Evolutionary conservation across 2,329 filamentous ascomycete species (phyloP).

Genomic region (Aspergillus neoniger): DNA sequence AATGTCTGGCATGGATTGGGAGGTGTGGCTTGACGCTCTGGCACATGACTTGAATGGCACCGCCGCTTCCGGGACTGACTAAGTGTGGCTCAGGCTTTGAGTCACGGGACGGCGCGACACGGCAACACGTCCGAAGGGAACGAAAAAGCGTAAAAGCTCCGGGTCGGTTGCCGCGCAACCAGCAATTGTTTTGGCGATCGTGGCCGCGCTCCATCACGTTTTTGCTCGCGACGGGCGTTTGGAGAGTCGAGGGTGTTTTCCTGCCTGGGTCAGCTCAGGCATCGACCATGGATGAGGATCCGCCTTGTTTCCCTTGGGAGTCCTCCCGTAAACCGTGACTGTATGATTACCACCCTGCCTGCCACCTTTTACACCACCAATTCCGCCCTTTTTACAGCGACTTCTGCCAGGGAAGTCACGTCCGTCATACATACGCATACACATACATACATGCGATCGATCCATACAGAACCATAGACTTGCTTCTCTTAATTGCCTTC

Average conservation of each 20-base stretch:
- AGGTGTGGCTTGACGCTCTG: slow-evolving; percentile 18
- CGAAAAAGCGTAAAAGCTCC: slow-evolving; percentile 8
- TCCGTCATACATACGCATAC: slow-evolving; percentile 13
- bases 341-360: slow-evolving; percentile 22
- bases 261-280: slow-evolving; percentile 20
- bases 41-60: slow-evolving; percentile 20
- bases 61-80: slow-evolving; percentile 14
- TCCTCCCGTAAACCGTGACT: slow-evolving; percentile 13
- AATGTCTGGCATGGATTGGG: slow-evolving; percentile 24
- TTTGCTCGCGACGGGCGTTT: slow-evolving; percentile 21
- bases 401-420: slow-evolving; percentile 1
- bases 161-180: slow-evolving; percentile 55
- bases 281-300: slow-evolving; percentile 16
- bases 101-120: slow-evolving; percentile 24
- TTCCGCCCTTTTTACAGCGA: background rate
- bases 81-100: background rate
- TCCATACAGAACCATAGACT: slow-evolving; percentile 6
- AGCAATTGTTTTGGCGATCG: slow-evolving; percentile 20
- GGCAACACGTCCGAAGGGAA: slow-evolving; percentile 14
- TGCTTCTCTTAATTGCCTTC: slow-evolving; percentile 8
- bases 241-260: slow-evolving; percentile 10
- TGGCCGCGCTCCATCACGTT: slow-evolving; percentile 22
- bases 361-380: background rate
- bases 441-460: slow-evolving; percentile 8
- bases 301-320: slow-evolving; percentile 2